Evolutionary conservation across 2,329 filamentous ascomycete species (phyloP).

Genomic region (Talaromyces sp.): DNA sequence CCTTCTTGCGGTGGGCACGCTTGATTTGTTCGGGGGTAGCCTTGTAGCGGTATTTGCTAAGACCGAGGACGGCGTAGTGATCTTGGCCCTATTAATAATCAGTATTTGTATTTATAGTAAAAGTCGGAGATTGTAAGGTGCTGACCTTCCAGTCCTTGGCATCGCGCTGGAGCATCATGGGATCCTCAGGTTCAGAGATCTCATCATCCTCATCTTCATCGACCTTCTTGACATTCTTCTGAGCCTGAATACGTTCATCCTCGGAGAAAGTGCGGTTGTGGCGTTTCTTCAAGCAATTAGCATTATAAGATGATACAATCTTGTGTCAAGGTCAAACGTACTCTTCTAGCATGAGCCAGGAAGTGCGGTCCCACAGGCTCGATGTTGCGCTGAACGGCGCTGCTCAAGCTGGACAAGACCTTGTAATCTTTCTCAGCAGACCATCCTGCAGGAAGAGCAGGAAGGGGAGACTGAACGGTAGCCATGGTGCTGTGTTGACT

Average conservation of each 20-base stretch:
- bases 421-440: constrained; percentile 86
- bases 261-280: constrained; percentile 98
- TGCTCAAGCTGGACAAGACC: constrained; percentile 70
- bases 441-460: constrained; percentile 76
- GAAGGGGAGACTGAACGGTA: constrained; percentile 51
- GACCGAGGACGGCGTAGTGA: constrained; percentile 92
- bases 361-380: constrained; percentile 98
- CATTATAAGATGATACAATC: neutral
- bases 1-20: constrained; percentile 98
- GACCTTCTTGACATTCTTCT: constrained; percentile 90
- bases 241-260: constrained; percentile 95
- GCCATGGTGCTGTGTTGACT: constrained; percentile 12
- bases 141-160: constrained; percentile 99
- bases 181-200: constrained; percentile 90
- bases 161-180: constrained; percentile 84
- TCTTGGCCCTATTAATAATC: constrained; percentile 68
- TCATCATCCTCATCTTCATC: constrained; percentile 89
- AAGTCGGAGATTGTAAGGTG: neutral
- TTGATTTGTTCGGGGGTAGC: constrained; percentile 99
- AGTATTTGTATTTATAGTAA: too few species aligned
- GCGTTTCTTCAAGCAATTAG: constrained; percentile 55
- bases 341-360: constrained; percentile 91
- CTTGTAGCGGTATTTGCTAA: constrained; percentile 86
- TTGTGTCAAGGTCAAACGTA: constrained; percentile 40
- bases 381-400: constrained; percentile 77